Evolutionary conservation across 202 grass and related monocot species (phyloP), one percentile per base, ranked within the genome.

Genomic region (Carex sylvatica): DNA sequence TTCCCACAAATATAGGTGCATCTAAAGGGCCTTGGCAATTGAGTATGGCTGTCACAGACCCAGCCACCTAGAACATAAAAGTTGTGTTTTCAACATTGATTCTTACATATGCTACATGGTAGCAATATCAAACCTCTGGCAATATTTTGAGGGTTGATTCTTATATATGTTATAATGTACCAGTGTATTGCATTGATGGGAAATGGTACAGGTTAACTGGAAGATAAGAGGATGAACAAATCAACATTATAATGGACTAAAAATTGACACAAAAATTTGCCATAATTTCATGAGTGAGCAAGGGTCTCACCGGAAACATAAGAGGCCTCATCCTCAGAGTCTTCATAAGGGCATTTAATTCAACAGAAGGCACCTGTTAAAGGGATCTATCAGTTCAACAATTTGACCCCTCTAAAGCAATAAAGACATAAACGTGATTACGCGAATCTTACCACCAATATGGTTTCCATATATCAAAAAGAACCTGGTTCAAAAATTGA

Each of bases 21-120:
- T 93, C 96, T 65, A 98, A 83, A 82, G 96, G 92, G 22, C 96
- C 96, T 95, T 98, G 96, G 86, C 96, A 98, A 69, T 98, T 95
- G 83, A 98, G 92, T 89, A 98, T 88, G 84, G 96, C 96, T 8
- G 96, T 98, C 67, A 95, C 92, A 81, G 92, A 79, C 75, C 96
- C 96, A 86, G 96, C 92, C 89, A 98, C 85, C 92, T 98, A 83
- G 47, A 91, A 56, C 73, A 75, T 70, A 71, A 83, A 85, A 63
- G 15, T 19, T 42, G 16, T 44, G 18, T 19, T 44, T 19, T 44
- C 15, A 70, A 18, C 35, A 42, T 70, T 42, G 35, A 42, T 70
- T 70, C 63, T 66, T 33, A 66, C 15, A 70, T 42, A 44, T 70
- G 66, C 33, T 20, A 38, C 36, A 67, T 20, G 1, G 35, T 70